Base-by-base conservation (phyloP, 768 basidiomycete species). In the Termitomyces sp. region DNA sequence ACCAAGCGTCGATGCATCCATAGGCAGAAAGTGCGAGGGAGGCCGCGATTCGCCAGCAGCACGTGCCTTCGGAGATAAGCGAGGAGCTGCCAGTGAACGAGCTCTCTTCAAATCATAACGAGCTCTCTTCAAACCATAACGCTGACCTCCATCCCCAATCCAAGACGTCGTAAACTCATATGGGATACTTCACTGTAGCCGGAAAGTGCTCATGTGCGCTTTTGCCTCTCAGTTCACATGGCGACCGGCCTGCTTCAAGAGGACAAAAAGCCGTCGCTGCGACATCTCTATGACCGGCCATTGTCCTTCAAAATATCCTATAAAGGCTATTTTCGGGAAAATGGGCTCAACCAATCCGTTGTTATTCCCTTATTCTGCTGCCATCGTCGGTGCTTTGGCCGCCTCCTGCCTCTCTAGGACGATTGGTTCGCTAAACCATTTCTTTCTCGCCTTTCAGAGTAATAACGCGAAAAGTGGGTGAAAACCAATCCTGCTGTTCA, bases 381-480 rank as follows among this genome's bases (percentile, higher is more conserved):
- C 42, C 56, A 53, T 56, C 56, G 41, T 21, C 10, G 52, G 45
- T 40, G 59, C 62, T 58, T 57, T 56, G 63, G 27, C 62, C 61
- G 17, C 57, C 58, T n/a, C 49, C 50, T 60, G 49, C 63, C 61
- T 54, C 51, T 45, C 34, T 52, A 12, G 56, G 61, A 35, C 57
- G 63, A 64, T 64, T 64, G 56, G 53, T 52, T 56, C 63, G 56
- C 63, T 57, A 53, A 46, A 54, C 58, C 29, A 29, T n/a, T 29
- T 31, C 43, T 35, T 58, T 44, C 25, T 56, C 34, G 23, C 63
- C 63, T 61, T 59, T 53, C 55, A 59, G n/a, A 58, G 62, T 56
- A 63, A 58, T 57, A 40, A 59, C 17, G 9, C 17, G 42, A 61
- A 59, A 62, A 62, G 55, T 57, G 45, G 57, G 59, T 50, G 58